These are phyloP conservation scores for Lasiosphaeris hirsuta DNA, from an alignment of 495 filamentous ascomycete species.

Conservation along the genomic window DNA sequence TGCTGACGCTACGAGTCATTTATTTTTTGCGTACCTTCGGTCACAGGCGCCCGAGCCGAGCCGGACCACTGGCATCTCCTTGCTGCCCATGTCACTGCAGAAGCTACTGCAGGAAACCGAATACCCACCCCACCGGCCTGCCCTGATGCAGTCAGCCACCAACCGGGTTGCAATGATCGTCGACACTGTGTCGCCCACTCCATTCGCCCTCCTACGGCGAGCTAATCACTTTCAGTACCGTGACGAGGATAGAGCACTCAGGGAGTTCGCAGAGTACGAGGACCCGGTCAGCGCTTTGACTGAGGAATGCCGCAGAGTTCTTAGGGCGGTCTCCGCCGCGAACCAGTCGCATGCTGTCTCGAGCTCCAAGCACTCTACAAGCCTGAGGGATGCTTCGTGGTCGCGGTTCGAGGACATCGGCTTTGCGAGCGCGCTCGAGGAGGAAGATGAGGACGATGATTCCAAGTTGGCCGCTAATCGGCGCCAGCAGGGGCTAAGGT, in stretches of 20 bases:
- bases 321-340: constrained; percentile 80
- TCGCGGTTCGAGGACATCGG: constrained; percentile 95
- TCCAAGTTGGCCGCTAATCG: constrained; percentile 31
- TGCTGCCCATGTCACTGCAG: constrained; percentile 85
- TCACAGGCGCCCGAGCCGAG: constrained; percentile 77
- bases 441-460: constrained; percentile 64
- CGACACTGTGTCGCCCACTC: constrained; percentile 90
- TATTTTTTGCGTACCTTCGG: constrained; percentile 96
- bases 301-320: constrained; percentile 87
- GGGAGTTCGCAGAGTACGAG: constrained; percentile 80
- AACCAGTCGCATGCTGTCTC: constrained; percentile 73
- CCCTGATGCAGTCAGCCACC: constrained; percentile 72
- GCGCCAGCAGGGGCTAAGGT: constrained; percentile 48
- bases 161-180: constrained; percentile 96
- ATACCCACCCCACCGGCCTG: constrained; percentile 82
- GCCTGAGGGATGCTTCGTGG: constrained; percentile 83
- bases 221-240: constrained; percentile 95
- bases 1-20: constrained; percentile 90
- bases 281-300: constrained; percentile 86
- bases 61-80: constrained; percentile 71
- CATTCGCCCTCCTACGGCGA: constrained; percentile 84
- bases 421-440: constrained; percentile 74
- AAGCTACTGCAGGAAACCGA: constrained; percentile 87
- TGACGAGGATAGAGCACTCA: constrained; percentile 77
- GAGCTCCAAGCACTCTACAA: constrained; percentile 63